A percentile compares a stretch with the other conserved stretches of the same genome.
phyloP scores from a whole-genome alignment of 2,329 filamentous ascomycete genomes.

The Cladosporium sp. region DNA sequence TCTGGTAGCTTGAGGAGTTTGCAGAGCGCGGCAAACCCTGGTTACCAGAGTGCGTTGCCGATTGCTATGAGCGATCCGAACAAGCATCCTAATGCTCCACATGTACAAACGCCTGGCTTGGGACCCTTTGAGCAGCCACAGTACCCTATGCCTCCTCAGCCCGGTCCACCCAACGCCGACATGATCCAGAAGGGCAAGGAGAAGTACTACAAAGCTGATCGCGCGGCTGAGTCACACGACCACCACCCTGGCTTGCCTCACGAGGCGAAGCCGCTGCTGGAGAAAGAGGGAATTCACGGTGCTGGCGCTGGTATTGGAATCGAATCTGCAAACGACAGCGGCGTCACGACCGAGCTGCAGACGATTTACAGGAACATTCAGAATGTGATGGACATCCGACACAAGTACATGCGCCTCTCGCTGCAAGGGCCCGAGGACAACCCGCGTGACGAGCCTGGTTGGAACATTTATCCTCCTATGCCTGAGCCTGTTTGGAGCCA shows the following conservation, averaged over 20 bases:
- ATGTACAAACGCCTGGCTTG: conserved; percentile 36
- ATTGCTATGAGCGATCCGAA: conserved; percentile 39
- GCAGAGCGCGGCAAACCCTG: conserved; percentile 36
- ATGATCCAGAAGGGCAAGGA: conserved; percentile 26
- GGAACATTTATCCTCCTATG: conserved; percentile 88
- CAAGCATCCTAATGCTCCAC: conserved; percentile 35
- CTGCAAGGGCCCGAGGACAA: conserved; percentile 82
- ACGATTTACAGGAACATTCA: conserved; percentile 90
- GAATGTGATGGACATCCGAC: conserved; percentile 80
- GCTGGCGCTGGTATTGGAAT: conserved; percentile 61
- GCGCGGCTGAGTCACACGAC: conserved; percentile 51
- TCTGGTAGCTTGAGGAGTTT: conserved; percentile 47
- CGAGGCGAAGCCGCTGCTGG: conserved; percentile 58
- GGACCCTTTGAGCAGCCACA: conserved; percentile 31
- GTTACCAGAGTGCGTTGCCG: conserved; percentile 39
- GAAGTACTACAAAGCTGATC: conserved; percentile 49
- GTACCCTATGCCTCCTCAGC: conserved; percentile 14
- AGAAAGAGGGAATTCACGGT: conserved; percentile 59
- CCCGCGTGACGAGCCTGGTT: conserved; percentile 78
- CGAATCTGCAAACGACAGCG: conserved; percentile 72
- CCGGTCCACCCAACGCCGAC: conserved; percentile 8
- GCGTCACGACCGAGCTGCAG: conserved; percentile 79
- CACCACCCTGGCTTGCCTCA: conserved; percentile 56
- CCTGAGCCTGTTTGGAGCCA: conserved; percentile 85
- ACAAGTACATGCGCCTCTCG: conserved; percentile 86